phyloP scores from a whole-genome alignment of 345 rosid genomes.

The Turnera subulata region DNA sequence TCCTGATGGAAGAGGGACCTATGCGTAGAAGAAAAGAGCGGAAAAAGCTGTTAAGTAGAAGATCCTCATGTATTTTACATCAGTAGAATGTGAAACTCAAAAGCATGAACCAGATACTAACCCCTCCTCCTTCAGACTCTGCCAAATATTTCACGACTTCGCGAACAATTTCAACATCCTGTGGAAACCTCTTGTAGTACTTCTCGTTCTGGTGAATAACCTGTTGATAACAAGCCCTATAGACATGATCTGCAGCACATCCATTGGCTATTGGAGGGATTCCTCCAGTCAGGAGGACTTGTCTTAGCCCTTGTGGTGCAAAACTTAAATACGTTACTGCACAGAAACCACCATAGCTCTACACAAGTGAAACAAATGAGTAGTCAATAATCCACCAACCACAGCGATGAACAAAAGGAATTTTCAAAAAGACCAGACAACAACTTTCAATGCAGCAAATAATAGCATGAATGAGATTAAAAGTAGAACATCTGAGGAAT shows the following conservation, averaged over 20 bases:
- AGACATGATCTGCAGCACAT: constrained; percentile 71
- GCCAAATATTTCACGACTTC: constrained; percentile 65
- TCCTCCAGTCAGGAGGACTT: constrained; percentile 90
- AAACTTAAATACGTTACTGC: constrained; percentile 82
- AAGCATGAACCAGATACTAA: constrained; percentile 28
- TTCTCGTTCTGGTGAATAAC: constrained; percentile 70
- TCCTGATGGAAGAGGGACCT: constrained; percentile 91
- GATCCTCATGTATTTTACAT: constrained; percentile 1
- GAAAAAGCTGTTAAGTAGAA: neutral
- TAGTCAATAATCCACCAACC: neutral
- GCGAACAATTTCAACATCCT: constrained; percentile 60
- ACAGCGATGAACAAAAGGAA: neutral
- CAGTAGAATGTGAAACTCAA: neutral
- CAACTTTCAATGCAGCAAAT: no score
- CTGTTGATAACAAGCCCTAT: constrained; percentile 51
- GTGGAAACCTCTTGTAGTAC: constrained; percentile 87
- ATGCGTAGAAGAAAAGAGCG: constrained; percentile 6
- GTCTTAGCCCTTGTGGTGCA: constrained; percentile 88
- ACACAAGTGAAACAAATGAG: constrained; percentile 18
- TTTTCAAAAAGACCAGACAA: neutral
- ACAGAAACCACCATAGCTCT: constrained; percentile 97
- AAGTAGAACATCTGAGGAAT: neutral
- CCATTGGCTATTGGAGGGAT: constrained; percentile 70
- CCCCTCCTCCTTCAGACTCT: constrained; percentile 82
- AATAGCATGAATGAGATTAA: neutral